Base-by-base conservation (phyloP, 2,329 filamentous ascomycete genomes). In the Alternaria ventricosa region DNA sequence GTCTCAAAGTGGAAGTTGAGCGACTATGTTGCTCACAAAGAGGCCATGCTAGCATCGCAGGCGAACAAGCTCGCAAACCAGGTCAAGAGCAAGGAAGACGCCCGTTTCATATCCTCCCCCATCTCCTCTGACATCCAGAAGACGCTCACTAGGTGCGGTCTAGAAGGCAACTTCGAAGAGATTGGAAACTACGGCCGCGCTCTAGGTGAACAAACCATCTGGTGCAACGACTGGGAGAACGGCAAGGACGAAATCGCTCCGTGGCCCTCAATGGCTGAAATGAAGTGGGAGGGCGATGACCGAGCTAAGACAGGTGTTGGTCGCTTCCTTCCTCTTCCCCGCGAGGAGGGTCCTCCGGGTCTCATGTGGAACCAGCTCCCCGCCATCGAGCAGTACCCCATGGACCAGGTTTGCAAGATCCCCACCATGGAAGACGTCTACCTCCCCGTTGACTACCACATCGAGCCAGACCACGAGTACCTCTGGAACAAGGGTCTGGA, bases 281-380 rank as follows among this genome's bases (percentile, higher is more conserved):
- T 81, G 72, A 82, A 82, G 65, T 84, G 83, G 78, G 83, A 85
- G 65, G 83, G 83, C 0, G 80, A 83, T 44, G 82, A 82, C 30
- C 80, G 83, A 11, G 81, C 83, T 13, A 79, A 82, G 45, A 84
- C 81, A 3, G 72, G 71, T 33, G 76, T 79, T 46, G 81, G 82
- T 22, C 71, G 83, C 18, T 84, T 79, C 66, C 71, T 80, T 5
- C 79, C 80, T n/a, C 68, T 81, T 11, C 83, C 83, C 30, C 81
- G 83, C 6, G 78, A 83, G 50, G 68, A 75, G 7, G 78, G 77
- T n/a, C 79, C 81, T 50, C 71, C 73, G 5, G 78, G 76, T 4
- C 77, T 84, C 18, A 71, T 73, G 6, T 85, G 82, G 82, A 77
- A 77, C 57, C 79, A 83, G 58, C 75, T 81, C 3, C 70, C 75